phyloP scores from a whole-genome alignment of 2,329 filamentous ascomycete genomes.

The Aspergillus sp. region DNA sequence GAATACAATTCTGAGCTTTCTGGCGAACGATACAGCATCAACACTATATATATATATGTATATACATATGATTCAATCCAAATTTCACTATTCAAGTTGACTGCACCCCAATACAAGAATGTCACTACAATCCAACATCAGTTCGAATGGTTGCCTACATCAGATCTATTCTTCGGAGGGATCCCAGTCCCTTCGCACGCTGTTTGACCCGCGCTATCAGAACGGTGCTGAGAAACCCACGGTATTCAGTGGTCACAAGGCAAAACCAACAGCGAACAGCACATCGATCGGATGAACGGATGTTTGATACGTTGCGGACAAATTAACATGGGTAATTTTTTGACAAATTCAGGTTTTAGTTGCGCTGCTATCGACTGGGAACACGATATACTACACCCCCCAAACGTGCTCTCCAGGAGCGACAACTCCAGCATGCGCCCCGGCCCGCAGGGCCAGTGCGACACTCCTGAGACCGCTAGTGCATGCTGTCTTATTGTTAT shows the following conservation, averaged over 20 bases:
- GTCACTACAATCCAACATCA: not conserved
- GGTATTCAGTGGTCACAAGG: not conserved
- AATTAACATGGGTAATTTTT: not conserved
- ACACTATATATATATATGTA: not conserved
- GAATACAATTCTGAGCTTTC: slow-evolving; percentile 4
- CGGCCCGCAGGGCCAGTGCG: slow-evolving; percentile 2
- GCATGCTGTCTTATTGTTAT: not conserved
- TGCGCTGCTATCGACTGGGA: slow-evolving; percentile 1
- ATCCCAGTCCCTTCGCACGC: not conserved
- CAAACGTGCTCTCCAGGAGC: not conserved
- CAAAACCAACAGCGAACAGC: not conserved
- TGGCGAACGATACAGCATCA: not conserved
- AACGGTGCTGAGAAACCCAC: not conserved
- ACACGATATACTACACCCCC: not conserved
- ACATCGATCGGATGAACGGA: not conserved
- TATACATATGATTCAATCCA: not conserved
- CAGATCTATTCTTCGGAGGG: too few relatives aligned
- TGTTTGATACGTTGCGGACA: not conserved
- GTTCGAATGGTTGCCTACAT: not conserved
- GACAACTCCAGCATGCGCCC: not conserved
- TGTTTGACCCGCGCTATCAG: not conserved
- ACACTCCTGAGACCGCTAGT: not conserved
- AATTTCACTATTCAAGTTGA: not conserved
- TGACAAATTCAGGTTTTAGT: not conserved
- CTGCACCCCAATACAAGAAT: not conserved